Conservation (phyloP, 176 grass and related monocot genomes). For the Eragrostis nindensis region DNA sequence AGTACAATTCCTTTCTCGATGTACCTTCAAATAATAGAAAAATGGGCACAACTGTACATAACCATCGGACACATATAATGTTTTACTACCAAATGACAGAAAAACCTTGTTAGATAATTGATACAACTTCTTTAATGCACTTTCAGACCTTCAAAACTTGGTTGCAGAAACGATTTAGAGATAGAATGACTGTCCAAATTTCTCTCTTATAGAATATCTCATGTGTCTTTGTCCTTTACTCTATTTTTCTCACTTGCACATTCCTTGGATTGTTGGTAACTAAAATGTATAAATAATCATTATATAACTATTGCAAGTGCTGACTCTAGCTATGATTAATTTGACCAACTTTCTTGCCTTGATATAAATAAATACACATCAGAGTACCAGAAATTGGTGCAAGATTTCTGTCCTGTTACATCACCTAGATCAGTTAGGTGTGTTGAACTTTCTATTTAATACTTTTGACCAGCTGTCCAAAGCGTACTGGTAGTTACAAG, state of each 20-base stretch:
- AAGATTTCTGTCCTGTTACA: slow-evolving; percentile 14
- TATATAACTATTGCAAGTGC: slow-evolving; percentile 20
- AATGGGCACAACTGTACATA: slow-evolving; percentile 8
- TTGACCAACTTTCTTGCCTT: neutral
- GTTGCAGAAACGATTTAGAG: neutral
- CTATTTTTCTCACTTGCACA: slow-evolving; percentile 14
- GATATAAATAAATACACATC: neutral
- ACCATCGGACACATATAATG: slow-evolving; percentile 17
- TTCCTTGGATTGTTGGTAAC: slow-evolving; percentile 15
- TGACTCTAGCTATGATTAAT: slow-evolving; percentile 20
- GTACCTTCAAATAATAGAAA: neutral
- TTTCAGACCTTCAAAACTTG: neutral
- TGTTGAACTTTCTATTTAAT: slow-evolving; percentile 33
- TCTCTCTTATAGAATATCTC: slow-evolving; percentile 1
- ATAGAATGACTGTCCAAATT: slow-evolving; percentile 11
- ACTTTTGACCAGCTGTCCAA: slow-evolving; percentile 39
- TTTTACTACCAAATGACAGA: neutral
- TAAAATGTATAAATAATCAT: slow-evolving; percentile 9
- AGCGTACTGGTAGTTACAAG: slow-evolving; percentile 23
- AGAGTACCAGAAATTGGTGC: slow-evolving; percentile 39
- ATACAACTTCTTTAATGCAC: slow-evolving; percentile 27
- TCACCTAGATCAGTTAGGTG: slow-evolving; percentile 34
- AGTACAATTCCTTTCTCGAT: neutral
- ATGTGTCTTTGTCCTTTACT: slow-evolving; percentile 1
- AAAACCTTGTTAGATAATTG: slow-evolving; percentile 24